Evolutionary conservation across 768 basidiomycete species (phyloP).

Genomic region (Kwoniella sp.): DNA sequence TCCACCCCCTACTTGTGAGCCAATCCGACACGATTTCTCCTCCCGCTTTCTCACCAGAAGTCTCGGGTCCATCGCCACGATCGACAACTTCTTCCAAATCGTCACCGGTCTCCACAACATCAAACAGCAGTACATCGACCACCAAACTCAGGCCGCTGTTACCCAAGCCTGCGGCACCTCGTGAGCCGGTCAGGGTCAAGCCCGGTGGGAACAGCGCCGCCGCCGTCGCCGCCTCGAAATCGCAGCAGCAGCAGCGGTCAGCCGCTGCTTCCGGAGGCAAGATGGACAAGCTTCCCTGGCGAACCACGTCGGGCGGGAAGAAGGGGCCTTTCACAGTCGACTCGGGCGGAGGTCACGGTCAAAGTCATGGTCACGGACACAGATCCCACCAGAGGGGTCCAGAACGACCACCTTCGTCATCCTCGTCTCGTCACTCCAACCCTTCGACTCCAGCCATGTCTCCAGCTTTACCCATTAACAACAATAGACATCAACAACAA

Average conservation of each 20-base stretch:
- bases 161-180: conserved; percentile 43
- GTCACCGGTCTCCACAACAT: conserved; percentile 40
- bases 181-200: conserved; percentile 9
- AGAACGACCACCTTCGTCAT: conserved; percentile 24
- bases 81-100: conserved; percentile 51
- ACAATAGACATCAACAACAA: neutral
- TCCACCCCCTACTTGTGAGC: neutral
- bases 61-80: conserved; percentile 44
- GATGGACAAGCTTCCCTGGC: conserved; percentile 49
- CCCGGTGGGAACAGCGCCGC: conserved; percentile 6
- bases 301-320: conserved; percentile 40
- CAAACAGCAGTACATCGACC: conserved; percentile 21
- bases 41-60: conserved; percentile 41
- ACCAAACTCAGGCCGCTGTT: conserved; percentile 44
- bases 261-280: conserved; percentile 17
- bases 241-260: neutral
- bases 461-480: conserved; percentile 21
- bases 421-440: conserved; percentile 34
- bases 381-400: conserved; percentile 15
- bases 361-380: conserved; percentile 5
- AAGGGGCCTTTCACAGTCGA: conserved; percentile 55
- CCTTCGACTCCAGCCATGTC: conserved; percentile 38
- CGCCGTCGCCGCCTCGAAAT: neutral
- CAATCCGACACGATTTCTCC: conserved; percentile 31
- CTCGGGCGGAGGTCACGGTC: conserved; percentile 42